A percentile compares a stretch with the other conserved stretches of the same genome.
Evolutionary conservation across 345 rosid species (phyloP).

Genomic region (Brassica cretica): DNA sequence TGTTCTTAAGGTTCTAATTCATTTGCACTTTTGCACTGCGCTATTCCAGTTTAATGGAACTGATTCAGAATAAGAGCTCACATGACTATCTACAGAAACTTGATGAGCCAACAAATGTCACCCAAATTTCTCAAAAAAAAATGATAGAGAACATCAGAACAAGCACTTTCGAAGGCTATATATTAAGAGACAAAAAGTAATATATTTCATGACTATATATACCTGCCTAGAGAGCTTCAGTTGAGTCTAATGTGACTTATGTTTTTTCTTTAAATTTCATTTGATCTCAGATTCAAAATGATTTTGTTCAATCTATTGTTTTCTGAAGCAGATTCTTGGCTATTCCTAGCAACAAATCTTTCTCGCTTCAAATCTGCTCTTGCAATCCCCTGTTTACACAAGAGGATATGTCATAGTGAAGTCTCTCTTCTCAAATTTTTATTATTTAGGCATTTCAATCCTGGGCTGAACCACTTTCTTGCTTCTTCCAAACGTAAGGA

Average conservation of each 20-base stretch:
- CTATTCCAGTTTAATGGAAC: neutral
- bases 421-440: neutral
- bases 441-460: neutral
- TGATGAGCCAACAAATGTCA: neutral
- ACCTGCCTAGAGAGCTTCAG: neutral
- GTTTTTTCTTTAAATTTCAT: neutral
- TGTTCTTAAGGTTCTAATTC: neutral
- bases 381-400: neutral
- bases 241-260: neutral
- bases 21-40: neutral
- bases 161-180: neutral
- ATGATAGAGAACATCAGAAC: neutral
- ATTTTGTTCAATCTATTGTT: neutral
- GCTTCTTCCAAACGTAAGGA: neutral
- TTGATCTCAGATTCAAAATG: neutral
- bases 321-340: neutral
- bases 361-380: neutral
- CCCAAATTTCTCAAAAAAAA: neutral
- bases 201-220: neutral
- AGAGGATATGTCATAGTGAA: neutral
- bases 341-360: neutral
- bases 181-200: neutral
- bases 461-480: neutral
- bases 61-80: neutral
- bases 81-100: neutral